phyloP scores from a whole-genome alignment of 192 early-diverging fungal genomes.

The Phlyctochytrium arcticum region DNA sequence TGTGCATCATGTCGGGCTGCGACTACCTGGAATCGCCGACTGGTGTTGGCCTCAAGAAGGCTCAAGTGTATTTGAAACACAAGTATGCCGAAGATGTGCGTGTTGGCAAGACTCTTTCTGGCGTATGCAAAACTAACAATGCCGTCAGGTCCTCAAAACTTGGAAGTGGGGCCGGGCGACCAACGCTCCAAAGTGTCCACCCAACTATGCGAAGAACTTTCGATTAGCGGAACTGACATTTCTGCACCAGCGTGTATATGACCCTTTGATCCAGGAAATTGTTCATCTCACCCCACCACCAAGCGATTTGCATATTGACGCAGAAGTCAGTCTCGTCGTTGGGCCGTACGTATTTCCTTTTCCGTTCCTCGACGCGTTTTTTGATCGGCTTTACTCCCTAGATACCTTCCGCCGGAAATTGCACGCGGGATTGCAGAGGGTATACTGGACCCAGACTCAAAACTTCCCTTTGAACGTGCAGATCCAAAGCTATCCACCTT shows the following conservation, averaged over 20 bases:
- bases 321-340: constrained; percentile 48
- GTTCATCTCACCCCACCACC: constrained; percentile 57
- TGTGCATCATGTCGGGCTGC: constrained; percentile 98
- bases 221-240: constrained; percentile 81
- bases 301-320: constrained; percentile 27
- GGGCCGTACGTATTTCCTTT: constrained; percentile 52
- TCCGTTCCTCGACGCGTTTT: not conserved
- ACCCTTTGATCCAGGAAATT: constrained; percentile 49
- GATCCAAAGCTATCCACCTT: too few relatives aligned
- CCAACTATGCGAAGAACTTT: constrained; percentile 69
- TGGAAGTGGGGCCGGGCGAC: constrained; percentile 47
- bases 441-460: constrained; percentile 58
- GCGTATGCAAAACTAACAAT: not conserved
- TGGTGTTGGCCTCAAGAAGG: constrained; percentile 84
- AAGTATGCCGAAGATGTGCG: constrained; percentile 20
- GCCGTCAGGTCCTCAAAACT: constrained; percentile 19
- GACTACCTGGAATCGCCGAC: constrained; percentile 85
- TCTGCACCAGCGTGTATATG: constrained; percentile 85
- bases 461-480: constrained; percentile 40
- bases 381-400: constrained; percentile 23
- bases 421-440: constrained; percentile 59
- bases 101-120: not conserved
- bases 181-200: constrained; percentile 48
- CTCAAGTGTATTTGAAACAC: constrained; percentile 38
- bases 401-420: constrained; percentile 43